phyloP scores from a whole-genome alignment of 805 yeast species.

The Tetrapisispora fleetii region DNA sequence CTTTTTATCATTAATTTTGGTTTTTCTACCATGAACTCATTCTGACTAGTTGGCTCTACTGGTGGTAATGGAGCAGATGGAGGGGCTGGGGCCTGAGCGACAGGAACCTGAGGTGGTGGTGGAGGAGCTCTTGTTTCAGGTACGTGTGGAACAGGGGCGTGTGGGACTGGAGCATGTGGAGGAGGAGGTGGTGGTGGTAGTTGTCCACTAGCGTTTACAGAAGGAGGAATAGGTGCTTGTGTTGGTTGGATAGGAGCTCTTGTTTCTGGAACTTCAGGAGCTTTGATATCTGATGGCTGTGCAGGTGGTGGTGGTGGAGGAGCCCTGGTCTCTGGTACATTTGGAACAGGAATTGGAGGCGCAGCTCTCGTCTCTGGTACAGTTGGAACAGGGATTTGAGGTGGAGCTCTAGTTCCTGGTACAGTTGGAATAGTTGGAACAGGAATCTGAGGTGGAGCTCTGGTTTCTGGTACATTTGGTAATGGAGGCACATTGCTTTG shows the following conservation, averaged over 20 bases:
- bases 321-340: slow-evolving; percentile 6
- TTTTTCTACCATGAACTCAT: neutral
- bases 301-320: slow-evolving; percentile 4
- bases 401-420: slow-evolving; percentile 6
- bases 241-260: neutral
- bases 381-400: neutral
- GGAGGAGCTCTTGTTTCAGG: slow-evolving; percentile 2
- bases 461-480: slow-evolving; percentile 1
- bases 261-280: slow-evolving; percentile 6
- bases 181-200: slow-evolving; percentile 2
- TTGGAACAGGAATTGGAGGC: neutral
- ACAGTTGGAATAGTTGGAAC: neutral
- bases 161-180: neutral
- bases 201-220: neutral
- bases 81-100: neutral
- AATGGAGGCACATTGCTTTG: neutral
- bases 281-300: too few species aligned
- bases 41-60: slow-evolving; percentile 12
- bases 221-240: neutral
- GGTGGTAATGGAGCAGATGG: neutral
- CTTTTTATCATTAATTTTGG: neutral
- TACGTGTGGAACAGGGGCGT: slow-evolving; percentile 1
- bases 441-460: neutral
- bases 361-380: slow-evolving; percentile 7
- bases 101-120: neutral